Evolutionary conservation across 805 yeast species (phyloP).

Genomic region (Geotrichum ghanense): DNA sequence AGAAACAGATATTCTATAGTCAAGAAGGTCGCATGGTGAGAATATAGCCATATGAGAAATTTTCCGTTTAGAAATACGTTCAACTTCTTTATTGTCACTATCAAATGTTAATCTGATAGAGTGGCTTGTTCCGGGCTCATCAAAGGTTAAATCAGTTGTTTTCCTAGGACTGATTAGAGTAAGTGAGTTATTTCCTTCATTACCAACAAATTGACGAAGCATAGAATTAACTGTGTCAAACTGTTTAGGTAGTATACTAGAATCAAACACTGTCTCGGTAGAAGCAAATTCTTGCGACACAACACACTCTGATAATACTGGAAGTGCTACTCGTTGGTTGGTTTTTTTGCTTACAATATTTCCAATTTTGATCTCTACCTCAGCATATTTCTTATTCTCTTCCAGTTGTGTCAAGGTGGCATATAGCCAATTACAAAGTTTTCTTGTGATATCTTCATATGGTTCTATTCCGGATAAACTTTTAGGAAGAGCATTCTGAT

Average conservation of each 20-base stretch:
- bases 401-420: constrained; percentile 44
- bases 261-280: constrained; percentile 19
- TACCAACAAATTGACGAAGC: too few relatives aligned
- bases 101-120: constrained; percentile 20
- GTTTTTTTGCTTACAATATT: constrained; percentile 18
- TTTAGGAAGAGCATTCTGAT: constrained; percentile 31
- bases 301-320: constrained; percentile 24
- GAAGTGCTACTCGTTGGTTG: constrained; percentile 20
- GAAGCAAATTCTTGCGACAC: constrained; percentile 19
- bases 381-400: constrained; percentile 23
- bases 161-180: constrained; percentile 1
- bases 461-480: constrained; percentile 69
- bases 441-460: constrained; percentile 67
- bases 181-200: too few relatives aligned
- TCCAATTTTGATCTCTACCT: constrained; percentile 35
- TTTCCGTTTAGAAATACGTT: constrained; percentile 62
- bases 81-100: constrained; percentile 28
- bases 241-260: constrained; percentile 16
- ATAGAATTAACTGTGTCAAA: too few relatives aligned
- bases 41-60: constrained; percentile 61
- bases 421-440: constrained; percentile 82
- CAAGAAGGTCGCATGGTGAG: constrained; percentile 69
- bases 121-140: constrained; percentile 9
- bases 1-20: constrained; percentile 63
- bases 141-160: constrained; percentile 6